A percentile compares a stretch with the other conserved stretches of the same genome.
phyloP scores from a whole-genome alignment of 495 filamentous ascomycete genomes.

The Pseudevernia furfuracea region DNA sequence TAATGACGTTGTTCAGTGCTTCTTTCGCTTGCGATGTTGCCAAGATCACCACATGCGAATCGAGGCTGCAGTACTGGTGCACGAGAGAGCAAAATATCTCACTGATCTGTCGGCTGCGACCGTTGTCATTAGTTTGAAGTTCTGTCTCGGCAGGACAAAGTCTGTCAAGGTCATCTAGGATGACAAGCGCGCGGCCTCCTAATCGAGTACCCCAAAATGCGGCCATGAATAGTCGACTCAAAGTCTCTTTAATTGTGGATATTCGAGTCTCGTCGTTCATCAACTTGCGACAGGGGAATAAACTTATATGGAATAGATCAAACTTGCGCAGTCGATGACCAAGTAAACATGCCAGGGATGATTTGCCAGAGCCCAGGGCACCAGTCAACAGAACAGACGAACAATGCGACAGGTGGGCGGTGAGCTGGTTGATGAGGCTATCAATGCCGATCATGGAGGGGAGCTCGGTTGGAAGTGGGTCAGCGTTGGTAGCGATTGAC shows the following conservation, averaged over 20 bases:
- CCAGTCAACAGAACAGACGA: conserved; percentile 87
- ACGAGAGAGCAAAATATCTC: conserved; percentile 79
- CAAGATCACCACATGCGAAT: conserved; percentile 74
- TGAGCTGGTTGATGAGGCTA: conserved; percentile 57
- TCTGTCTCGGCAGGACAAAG: conserved; percentile 90
- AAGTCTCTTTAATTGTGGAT: conserved; percentile 79
- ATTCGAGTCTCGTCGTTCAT: conserved; percentile 83
- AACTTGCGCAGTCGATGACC: conserved; percentile 58
- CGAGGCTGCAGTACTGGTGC: conserved; percentile 65
- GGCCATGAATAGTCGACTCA: conserved; percentile 73
- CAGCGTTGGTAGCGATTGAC: conserved; percentile 40
- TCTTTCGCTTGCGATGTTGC: conserved; percentile 94
- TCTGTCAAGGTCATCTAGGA: conserved; percentile 88
- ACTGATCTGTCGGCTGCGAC: conserved; percentile 82
- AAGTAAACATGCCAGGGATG: conserved; percentile 58
- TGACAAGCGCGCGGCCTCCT: conserved; percentile 71
- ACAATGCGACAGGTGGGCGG: conserved; percentile 65
- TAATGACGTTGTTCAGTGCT: conserved; percentile 67
- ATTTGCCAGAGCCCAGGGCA: conserved; percentile 83
- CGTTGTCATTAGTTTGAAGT: conserved; percentile 86
- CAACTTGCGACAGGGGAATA: conserved; percentile 74
- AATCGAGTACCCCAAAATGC: conserved; percentile 84
- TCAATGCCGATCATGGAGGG: conserved; percentile 83
- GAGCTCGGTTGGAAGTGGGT: conserved; percentile 43
- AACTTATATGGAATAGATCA: conserved; percentile 65